Percentiles rank a stretch among this genome's conserved stretches.
Conservation (phyloP, 352 stramenopile species). For the Plasmopara viticola region DNA sequence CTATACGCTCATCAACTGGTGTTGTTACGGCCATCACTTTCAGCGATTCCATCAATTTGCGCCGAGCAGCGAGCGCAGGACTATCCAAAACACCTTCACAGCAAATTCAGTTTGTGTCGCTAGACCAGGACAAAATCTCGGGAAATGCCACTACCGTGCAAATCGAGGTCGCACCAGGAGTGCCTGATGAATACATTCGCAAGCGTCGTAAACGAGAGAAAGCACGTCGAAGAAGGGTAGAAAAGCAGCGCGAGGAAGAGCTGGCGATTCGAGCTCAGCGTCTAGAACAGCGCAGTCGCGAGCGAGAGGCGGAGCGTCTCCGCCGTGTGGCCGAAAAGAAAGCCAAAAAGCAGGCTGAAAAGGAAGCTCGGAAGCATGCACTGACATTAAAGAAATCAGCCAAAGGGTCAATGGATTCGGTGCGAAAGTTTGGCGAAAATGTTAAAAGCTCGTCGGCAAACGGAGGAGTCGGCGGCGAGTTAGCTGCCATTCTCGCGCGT, state of each 20-base stretch:
- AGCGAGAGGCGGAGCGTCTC: conserved; percentile 68
- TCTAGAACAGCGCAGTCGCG: conserved; percentile 52
- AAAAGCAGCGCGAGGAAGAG: conserved; percentile 70
- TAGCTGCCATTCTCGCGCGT: conserved; percentile 72
- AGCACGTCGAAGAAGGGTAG: conserved; percentile 61
- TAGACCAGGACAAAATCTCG: conserved; percentile 35
- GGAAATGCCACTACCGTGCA: conserved; percentile 38
- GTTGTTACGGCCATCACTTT: conserved; percentile 70
- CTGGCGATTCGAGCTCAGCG: conserved; percentile 59
- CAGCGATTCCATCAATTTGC: conserved; percentile 51
- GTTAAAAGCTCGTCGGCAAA: conserved; percentile 31
- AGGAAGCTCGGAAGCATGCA: conserved; percentile 50
- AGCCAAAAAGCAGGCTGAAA: conserved; percentile 79
- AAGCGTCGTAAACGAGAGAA: conserved; percentile 84
- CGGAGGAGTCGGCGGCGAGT: conserved; percentile 51
- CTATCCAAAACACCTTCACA: conserved; percentile 56
- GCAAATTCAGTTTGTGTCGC: conserved; percentile 57
- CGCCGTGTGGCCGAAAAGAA: conserved; percentile 81
- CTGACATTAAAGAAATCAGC: conserved; percentile 33
- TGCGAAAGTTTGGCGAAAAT: conserved; percentile 73
- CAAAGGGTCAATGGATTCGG: conserved; percentile 50
- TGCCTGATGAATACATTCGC: conserved; percentile 80
- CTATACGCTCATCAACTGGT: conserved; percentile 45
- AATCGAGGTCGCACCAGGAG: conserved; percentile 55
- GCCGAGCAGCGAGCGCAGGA: conserved; percentile 32